These are phyloP conservation scores for Aspergillus felis DNA, from an alignment of 2,329 filamentous ascomycete species.

Conservation along the genomic window DNA sequence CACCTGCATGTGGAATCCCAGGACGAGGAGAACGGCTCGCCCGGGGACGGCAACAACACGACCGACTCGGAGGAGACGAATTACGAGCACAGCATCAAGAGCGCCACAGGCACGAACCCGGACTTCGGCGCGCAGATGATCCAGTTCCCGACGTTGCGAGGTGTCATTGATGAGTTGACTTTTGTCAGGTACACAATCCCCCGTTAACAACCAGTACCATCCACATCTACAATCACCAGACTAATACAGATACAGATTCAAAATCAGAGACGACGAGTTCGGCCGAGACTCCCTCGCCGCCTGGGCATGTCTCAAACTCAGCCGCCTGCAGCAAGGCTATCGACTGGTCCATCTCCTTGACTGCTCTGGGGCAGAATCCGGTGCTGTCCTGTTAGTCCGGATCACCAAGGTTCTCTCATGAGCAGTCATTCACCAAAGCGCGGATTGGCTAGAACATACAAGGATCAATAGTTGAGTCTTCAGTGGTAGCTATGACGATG, in stretches of 20 bases:
- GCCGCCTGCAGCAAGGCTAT: conserved; percentile 71
- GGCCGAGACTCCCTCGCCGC: conserved; percentile 73
- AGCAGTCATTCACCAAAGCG: not conserved
- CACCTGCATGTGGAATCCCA: conserved; percentile 74
- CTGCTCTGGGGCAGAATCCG: conserved; percentile 59
- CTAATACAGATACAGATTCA: conserved; percentile 54
- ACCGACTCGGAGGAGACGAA: conserved; percentile 38
- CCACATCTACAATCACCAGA: not conserved
- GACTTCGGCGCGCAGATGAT: conserved; percentile 61
- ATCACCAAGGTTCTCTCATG: conserved; percentile 55
- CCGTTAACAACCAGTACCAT: not conserved
- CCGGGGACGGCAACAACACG: conserved; percentile 45
- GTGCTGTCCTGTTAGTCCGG: conserved; percentile 69
- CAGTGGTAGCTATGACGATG: not conserved
- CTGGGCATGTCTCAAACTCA: conserved; percentile 85
- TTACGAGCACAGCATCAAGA: conserved; percentile 59
- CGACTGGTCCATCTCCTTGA: conserved; percentile 75
- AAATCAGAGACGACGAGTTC: conserved; percentile 82
- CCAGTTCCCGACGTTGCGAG: conserved; percentile 52
- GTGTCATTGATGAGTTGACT: conserved; percentile 65
- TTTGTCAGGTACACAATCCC: conserved; percentile 60
- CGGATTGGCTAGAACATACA: not conserved
- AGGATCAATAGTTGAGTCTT: not conserved
- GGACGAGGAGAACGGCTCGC: conserved; percentile 44
- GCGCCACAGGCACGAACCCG: conserved; percentile 57